Percentiles rank a stretch among this genome's conserved stretches.
phyloP scores from a whole-genome alignment of 108 stramenopile genomes.

The Nitzschia palea region DNA sequence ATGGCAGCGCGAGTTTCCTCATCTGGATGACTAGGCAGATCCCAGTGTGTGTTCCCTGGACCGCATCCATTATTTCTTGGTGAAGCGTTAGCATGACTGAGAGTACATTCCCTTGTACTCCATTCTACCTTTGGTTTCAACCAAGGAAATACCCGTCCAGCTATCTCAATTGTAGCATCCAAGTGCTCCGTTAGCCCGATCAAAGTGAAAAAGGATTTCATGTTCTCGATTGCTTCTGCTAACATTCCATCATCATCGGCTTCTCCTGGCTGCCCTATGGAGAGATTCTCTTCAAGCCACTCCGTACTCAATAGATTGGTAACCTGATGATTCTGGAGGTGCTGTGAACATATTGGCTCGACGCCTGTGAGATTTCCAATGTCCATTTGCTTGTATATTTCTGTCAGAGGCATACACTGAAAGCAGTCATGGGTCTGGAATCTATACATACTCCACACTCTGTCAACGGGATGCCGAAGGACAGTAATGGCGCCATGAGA shows the following conservation, averaged over 20 bases:
- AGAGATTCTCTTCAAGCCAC: not conserved
- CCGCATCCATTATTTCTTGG: conserved; percentile 57
- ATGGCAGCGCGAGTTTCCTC: conserved; percentile 54
- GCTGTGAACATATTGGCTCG: conserved; percentile 40
- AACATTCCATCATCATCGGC: conserved; percentile 28
- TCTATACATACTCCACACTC: conserved; percentile 81
- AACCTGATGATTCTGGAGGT: conserved; percentile 67
- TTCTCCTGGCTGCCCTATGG: not conserved
- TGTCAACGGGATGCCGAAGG: conserved; percentile 61
- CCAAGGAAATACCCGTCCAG: conserved; percentile 68
- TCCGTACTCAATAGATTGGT: conserved; percentile 50
- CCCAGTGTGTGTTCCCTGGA: conserved; percentile 43
- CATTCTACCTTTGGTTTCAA: conserved; percentile 31
- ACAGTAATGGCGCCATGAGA: conserved; percentile 53
- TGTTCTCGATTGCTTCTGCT: conserved; percentile 60
- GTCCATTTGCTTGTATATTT: conserved; percentile 52
- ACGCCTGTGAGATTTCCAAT: conserved; percentile 13
- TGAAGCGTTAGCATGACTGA: conserved; percentile 55
- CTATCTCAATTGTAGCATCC: conserved; percentile 35
- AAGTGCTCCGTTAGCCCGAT: conserved; percentile 75
- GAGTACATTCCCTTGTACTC: conserved; percentile 28
- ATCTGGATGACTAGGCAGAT: conserved; percentile 58
- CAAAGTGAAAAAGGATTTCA: conserved; percentile 57
- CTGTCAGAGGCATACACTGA: conserved; percentile 50
- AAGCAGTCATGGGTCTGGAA: conserved; percentile 66